Evolutionary conservation across 2,329 filamentous ascomycete species (phyloP), one percentile per base, ranked within the genome.

Genomic region (Verticillium isaacii): DNA sequence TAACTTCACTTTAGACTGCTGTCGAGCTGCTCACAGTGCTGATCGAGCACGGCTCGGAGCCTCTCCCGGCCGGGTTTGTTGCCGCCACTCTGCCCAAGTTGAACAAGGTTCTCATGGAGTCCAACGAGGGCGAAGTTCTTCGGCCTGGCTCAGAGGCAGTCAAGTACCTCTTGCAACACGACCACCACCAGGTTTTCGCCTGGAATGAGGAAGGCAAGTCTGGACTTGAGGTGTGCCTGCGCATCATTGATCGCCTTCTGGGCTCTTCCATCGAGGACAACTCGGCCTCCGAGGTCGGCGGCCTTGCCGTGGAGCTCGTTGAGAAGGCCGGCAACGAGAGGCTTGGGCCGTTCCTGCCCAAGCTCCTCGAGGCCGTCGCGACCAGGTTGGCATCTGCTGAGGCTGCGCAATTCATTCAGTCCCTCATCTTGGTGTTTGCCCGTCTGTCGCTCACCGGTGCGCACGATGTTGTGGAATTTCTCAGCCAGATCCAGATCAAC

Each of bases 241-340:
- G 92, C 66, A 95, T 99, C 68, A 92, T 99, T 65, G 95, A 97
- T 73, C 91, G 94, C 57, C 84, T 99, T 5, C 84, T 99, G 34
- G 89, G 91, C 3, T 89, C 91, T 1, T 78, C 84, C 1, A 89
- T 98, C n/a, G 91, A 96, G 69, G 95, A 99, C 70, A 92, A 94
- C 69, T 91, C 93, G 19, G 95, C 94, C 5, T 92, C 93, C n/a
- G 94, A 99, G 77, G 93, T 99, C 54, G 95, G 95, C 67, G 92
- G 93, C 17, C 85, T 99, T 66, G 95, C 95, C 5, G 94, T 94
- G 1, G 93, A 97, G 75, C 82, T 99, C 32, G 95, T 99, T 1
- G 94, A 98, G 76, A 97, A 95, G 77, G 95, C 94, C 59, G 95
- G 95, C 12, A 89, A 93, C 41, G 93, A 97, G 72, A 87, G 91